Evolutionary conservation across 371 early-diverging fungal genomes (phyloP), one percentile per base, ranked within the genome.

Genomic region (Mucor saturninus): DNA sequence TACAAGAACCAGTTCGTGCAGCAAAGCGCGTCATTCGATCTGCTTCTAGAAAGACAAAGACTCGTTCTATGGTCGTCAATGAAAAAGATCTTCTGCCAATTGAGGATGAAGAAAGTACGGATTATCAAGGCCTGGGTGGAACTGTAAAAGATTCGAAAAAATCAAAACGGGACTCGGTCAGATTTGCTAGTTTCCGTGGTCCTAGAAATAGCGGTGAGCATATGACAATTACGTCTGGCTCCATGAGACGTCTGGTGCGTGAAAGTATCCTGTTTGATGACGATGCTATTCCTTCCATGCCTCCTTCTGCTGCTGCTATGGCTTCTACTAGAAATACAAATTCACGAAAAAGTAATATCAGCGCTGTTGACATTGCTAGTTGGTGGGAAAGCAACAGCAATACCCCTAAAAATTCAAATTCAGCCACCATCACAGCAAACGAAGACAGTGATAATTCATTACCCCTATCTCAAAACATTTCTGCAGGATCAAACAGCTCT

Each of bases 171-270:
- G 58, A 56, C 5, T 58, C 69, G 4, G 32, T 65, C n/a, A 53
- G 64, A 10, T 64, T 45, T 37, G n/a, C 43, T 29, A 61, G 62
- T 32, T 30, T 49, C 49, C 64, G 65, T 35, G 59, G 45, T 11
- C 59, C 52, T 29, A 55, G 46, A 11, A 45, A 15, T n/a, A 65
- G 60, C 35, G 52, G 32, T 10, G 69, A 69, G 10, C 65, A 65
- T 57, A 57, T 64, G 31, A 71, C 73, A 8, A 59, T 74, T 3
- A 68, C 72, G 7, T 67, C 79, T 2, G 79, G 79, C 6, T 73
- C 79, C 2, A 69, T 75, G 45, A 46, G 76, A 37, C 72, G 79
- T 11, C 31, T 75, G 8, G 68, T 75, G 10, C 71, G 79, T 30
- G 70, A 79, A 43, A 75, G 75, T 56, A 61, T 71, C n/a, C 39